phyloP scores from a whole-genome alignment of 1,284 basidiomycete species.

The Sporisorium exsertum region DNA sequence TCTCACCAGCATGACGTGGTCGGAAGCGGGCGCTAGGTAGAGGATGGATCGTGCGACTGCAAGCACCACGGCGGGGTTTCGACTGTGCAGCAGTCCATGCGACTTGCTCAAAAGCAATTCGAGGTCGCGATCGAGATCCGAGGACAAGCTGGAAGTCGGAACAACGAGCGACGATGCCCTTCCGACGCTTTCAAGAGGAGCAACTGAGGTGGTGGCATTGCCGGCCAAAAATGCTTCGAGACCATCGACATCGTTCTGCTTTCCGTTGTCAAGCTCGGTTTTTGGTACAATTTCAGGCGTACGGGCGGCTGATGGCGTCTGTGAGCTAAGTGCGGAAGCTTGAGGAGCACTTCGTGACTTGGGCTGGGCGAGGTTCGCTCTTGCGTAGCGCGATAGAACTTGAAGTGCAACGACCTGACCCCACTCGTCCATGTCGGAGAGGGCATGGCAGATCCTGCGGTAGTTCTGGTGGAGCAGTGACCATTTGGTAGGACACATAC shows the following conservation, averaged over 20 bases:
- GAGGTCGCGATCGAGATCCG: constrained; percentile 58
- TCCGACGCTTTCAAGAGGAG: not conserved
- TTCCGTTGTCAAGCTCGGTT: not conserved
- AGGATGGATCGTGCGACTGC: constrained; percentile 42
- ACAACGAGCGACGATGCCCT: not conserved
- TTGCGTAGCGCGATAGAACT: constrained; percentile 85
- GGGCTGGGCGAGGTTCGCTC: constrained; percentile 68
- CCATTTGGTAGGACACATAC: constrained; percentile 50
- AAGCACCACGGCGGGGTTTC: constrained; percentile 58
- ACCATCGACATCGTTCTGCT: constrained; percentile 18
- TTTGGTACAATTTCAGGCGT: constrained; percentile 11
- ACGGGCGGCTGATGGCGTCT: not conserved
- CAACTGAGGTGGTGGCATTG: constrained; percentile 2
- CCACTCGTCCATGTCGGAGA: constrained; percentile 96
- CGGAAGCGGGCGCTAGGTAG: constrained; percentile 32
- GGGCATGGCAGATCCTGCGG: constrained; percentile 82
- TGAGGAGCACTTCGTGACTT: not conserved
- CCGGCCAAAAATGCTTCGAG: constrained; percentile 46
- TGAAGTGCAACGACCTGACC: constrained; percentile 85
- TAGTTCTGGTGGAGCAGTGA: constrained; percentile 91
- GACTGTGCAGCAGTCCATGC: constrained; percentile 47
- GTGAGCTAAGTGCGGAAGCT: not conserved
- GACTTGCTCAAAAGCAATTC: constrained; percentile 56
- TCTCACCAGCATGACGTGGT: constrained; percentile 23
- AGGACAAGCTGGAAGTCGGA: not conserved